phyloP scores from a whole-genome alignment of 768 basidiomycete genomes.

The Rhizopogon vesiculosus region DNA sequence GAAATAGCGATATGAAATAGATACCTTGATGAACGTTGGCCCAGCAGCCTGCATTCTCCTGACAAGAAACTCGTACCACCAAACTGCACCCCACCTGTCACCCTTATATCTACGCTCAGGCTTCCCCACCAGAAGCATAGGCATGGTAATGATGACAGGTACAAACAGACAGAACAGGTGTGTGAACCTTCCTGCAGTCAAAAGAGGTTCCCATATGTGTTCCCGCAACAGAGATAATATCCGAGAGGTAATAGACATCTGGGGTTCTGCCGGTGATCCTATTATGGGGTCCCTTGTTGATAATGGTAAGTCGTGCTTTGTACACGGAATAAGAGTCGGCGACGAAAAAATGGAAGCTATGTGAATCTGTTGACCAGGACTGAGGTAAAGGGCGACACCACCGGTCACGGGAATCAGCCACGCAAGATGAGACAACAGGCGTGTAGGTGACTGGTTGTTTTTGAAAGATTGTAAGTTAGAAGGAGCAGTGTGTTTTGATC shows the following conservation, averaged over 20 bases:
- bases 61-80: constrained; percentile 96
- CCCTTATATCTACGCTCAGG: constrained; percentile 53
- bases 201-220: constrained; percentile 78
- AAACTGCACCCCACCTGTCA: constrained; percentile 89
- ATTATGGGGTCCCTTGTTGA: constrained; percentile 34
- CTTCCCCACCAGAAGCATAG: constrained; percentile 74
- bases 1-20: constrained; percentile 9
- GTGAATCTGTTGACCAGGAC: constrained; percentile 36
- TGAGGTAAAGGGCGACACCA: constrained; percentile 47
- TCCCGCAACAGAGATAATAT: constrained; percentile 46
- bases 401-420: constrained; percentile 59
- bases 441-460: constrained; percentile 24
- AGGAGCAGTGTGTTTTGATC: constrained; percentile 7
- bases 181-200: constrained; percentile 79
- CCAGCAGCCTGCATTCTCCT: constrained; percentile 91
- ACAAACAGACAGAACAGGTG: constrained; percentile 80
- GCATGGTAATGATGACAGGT: constrained; percentile 79
- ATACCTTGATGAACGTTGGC: constrained; percentile 94
- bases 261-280: constrained; percentile 65
- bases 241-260: constrained; percentile 40
- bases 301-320: constrained; percentile 6
- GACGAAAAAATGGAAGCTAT: constrained; percentile 47
- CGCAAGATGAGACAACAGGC: constrained; percentile 24
- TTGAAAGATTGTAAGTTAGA: constrained; percentile 29
- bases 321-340: constrained; percentile 43